Percentiles rank a stretch among this genome's conserved stretches.
These are phyloP conservation scores for Yarrowia yakushimensis DNA, from an alignment of 805 yeast genomes.

Conservation along the genomic window DNA sequence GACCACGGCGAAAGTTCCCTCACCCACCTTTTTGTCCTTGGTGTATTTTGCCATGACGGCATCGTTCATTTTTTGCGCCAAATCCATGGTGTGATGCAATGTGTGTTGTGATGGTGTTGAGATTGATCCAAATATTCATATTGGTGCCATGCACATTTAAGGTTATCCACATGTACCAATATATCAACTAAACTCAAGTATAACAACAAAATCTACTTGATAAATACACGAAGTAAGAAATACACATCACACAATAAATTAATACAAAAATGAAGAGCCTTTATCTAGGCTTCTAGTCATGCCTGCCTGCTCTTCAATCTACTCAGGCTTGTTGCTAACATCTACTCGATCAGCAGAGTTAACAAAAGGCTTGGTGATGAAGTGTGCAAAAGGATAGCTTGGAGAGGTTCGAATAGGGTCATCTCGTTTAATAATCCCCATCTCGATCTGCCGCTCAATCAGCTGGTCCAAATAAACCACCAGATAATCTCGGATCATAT, in stretches of 20 bases:
- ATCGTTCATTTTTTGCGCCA: constrained; percentile 20
- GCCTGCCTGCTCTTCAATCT: not conserved
- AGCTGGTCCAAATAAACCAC: constrained; percentile 54
- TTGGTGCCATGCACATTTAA: not conserved
- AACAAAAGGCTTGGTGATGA: not conserved
- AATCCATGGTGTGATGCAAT: constrained; percentile 14
- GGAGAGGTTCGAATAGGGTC: not conserved
- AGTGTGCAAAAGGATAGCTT: not conserved
- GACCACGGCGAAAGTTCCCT: constrained; percentile 98
- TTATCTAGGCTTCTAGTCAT: not conserved
- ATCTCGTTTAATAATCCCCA: constrained; percentile 2
- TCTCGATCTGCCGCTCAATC: constrained; percentile 54
- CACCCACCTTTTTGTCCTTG: constrained; percentile 85
- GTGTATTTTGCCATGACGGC: constrained; percentile 27
- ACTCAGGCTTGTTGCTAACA: not conserved
- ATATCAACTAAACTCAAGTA: too few relatives aligned
- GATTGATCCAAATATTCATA: not conserved
- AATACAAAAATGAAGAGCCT: not conserved
- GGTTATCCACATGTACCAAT: not conserved
- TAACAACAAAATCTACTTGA: not conserved
- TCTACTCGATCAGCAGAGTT: not conserved
- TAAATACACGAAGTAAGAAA: too few relatives aligned
- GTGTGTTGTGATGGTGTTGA: not conserved
- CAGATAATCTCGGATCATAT: constrained; percentile 56
- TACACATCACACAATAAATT: not conserved